Evolutionary conservation across 331 rosid genomes (phyloP).

Genomic region (Quercus lobata): DNA sequence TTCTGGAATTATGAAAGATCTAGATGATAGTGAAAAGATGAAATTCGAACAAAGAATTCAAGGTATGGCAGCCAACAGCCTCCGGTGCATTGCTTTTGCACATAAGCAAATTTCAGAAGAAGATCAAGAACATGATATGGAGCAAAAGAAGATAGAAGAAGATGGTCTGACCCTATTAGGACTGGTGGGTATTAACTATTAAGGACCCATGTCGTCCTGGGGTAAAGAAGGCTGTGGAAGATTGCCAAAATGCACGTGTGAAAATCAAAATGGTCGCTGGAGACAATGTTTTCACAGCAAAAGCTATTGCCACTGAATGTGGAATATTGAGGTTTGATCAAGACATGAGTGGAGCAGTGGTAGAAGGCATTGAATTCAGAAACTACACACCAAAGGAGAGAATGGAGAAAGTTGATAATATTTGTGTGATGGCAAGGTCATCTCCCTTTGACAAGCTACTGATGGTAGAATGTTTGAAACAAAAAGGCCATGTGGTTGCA

Average conservation of each 20-base stretch:
- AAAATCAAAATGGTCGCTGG: constrained; percentile 34
- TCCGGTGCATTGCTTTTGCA: constrained; percentile 37
- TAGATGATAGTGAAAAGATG: not conserved
- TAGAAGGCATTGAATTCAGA: constrained; percentile 31
- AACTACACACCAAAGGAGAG: constrained; percentile 28
- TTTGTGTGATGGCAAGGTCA: constrained; percentile 34
- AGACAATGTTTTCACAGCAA: constrained; percentile 33
- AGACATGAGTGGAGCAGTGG: constrained; percentile 13
- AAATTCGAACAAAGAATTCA: constrained; percentile 18
- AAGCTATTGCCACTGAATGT: constrained; percentile 33
- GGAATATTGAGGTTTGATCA: constrained; percentile 19
- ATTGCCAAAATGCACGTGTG: constrained; percentile 20
- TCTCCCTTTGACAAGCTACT: constrained; percentile 33
- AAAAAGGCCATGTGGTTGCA: constrained; percentile 34
- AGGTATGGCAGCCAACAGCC: constrained; percentile 39
- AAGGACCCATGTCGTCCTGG: constrained; percentile 36
- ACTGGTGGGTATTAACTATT: constrained; percentile 27
- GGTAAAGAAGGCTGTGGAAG: constrained; percentile 27
- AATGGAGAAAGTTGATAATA: constrained; percentile 23
- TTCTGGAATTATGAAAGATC: constrained; percentile 1
- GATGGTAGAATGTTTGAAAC: constrained; percentile 31
- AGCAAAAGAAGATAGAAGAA: not conserved
- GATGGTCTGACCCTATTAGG: constrained; percentile 14
- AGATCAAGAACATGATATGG: not conserved
- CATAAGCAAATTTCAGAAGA: constrained; percentile 3